Conservation (phyloP, 2,329 filamentous ascomycete genomes). For the Cercospora sp. region DNA sequence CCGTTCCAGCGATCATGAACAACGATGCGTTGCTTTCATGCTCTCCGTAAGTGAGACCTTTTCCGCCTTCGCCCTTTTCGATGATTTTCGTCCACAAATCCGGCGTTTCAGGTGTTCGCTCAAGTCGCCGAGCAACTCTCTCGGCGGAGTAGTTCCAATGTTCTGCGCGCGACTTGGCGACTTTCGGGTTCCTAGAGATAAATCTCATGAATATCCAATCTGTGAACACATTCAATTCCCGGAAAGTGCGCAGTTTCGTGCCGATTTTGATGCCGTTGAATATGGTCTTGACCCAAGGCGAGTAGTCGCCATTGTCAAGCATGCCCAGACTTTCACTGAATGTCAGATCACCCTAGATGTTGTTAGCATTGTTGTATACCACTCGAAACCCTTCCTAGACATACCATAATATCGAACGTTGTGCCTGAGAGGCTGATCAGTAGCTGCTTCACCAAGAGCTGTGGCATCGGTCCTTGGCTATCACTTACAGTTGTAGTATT, state of each 20-base stretch:
- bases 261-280: conserved; percentile 31
- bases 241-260: conserved; percentile 19
- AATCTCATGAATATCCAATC: conserved; percentile 21
- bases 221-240: conserved; percentile 13
- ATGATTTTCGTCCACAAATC: conserved; percentile 39
- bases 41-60: conserved; percentile 35
- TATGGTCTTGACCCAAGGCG: conserved; percentile 34
- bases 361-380: conserved; percentile 15
- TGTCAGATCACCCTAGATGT: conserved; percentile 34
- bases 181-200: conserved; percentile 22
- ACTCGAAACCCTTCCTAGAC: background rate
- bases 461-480: background rate
- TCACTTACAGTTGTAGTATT: conserved; percentile 35
- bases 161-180: conserved; percentile 21
- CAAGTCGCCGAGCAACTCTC: conserved; percentile 24
- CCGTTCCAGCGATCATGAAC: conserved; percentile 44
- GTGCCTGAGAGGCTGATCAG: conserved; percentile 18
- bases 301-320: conserved; percentile 37
- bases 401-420: conserved; percentile 26
- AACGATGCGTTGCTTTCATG: conserved; percentile 38
- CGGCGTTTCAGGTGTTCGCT: conserved; percentile 21
- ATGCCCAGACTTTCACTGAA: conserved; percentile 37
- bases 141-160: conserved; percentile 33
- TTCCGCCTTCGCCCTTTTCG: conserved; percentile 28
- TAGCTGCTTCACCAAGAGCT: background rate